Evolutionary conservation across 2,329 filamentous ascomycete species (phyloP).

Genomic region (Aphanoascus verrucosus): DNA sequence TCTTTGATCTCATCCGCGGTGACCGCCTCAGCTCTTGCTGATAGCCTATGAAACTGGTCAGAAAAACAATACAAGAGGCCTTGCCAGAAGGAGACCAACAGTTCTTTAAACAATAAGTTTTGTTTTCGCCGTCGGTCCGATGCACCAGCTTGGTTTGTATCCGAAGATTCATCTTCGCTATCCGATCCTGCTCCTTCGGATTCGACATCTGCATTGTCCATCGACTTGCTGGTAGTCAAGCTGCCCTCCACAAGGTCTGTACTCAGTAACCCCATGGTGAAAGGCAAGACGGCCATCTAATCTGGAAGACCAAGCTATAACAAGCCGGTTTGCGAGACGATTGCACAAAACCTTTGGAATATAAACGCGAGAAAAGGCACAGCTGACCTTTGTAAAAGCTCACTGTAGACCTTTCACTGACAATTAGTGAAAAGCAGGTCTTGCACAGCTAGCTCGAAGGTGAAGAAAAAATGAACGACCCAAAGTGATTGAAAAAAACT

Average conservation of each 20-base stretch:
- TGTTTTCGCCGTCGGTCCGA: conserved; percentile 43
- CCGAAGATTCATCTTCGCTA: conserved; percentile 19
- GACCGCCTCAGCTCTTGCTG: conserved; percentile 35
- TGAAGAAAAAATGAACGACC: too few species aligned
- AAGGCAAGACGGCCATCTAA: background rate
- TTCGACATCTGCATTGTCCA: background rate
- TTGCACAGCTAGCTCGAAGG: too few species aligned
- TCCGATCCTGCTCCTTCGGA: conserved; percentile 21
- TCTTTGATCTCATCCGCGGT: conserved; percentile 32
- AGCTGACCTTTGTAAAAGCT: too few species aligned
- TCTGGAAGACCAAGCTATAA: background rate
- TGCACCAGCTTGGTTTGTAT: conserved; percentile 15
- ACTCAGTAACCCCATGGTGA: background rate
- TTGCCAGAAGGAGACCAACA: conserved; percentile 24
- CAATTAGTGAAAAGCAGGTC: too few species aligned
- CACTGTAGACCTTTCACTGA: too few species aligned
- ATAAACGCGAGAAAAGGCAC: too few species aligned
- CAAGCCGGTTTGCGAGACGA: background rate
- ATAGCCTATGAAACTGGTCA: conserved; percentile 23
- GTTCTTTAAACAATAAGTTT: conserved; percentile 41
- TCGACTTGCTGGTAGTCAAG: background rate
- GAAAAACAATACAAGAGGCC: background rate
- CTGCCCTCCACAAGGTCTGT: background rate
- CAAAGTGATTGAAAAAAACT: too few species aligned
- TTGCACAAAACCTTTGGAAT: too few species aligned